These are phyloP conservation scores for Stellera chamaejasme DNA, from an alignment of 345 rosid species.

Conservation along the genomic window DNA sequence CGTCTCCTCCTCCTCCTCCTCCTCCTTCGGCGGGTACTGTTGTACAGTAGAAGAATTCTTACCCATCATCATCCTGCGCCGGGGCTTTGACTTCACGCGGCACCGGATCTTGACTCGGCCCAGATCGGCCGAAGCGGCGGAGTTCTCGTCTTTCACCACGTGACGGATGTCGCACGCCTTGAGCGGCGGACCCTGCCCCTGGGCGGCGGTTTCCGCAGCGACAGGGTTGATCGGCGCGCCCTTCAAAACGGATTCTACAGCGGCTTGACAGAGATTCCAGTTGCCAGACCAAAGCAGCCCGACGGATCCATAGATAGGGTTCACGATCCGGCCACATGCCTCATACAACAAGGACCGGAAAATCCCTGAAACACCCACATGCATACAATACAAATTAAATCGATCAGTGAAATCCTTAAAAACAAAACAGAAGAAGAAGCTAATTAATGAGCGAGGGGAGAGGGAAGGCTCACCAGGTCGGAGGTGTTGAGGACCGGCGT, in stretches of 20 bases:
- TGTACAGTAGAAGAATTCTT: too few species aligned
- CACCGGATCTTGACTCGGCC: constrained; percentile 35
- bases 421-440: neutral
- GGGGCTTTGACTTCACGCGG: constrained; percentile 33
- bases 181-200: constrained; percentile 58
- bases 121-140: constrained; percentile 29
- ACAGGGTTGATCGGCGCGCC: constrained; percentile 78
- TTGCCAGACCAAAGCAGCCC: constrained; percentile 89
- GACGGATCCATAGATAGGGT: constrained; percentile 94
- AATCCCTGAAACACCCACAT: constrained; percentile 37
- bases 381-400: neutral
- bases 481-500: constrained; percentile 89
- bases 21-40: too few species aligned
- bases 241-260: constrained; percentile 85
- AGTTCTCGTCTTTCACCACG: constrained; percentile 68
- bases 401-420: neutral
- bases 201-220: constrained; percentile 52
- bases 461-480: constrained; percentile 63
- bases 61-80: constrained; percentile 1
- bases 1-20: constrained; percentile 15
- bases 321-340: constrained; percentile 95
- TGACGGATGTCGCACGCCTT: constrained; percentile 83
- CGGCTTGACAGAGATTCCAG: constrained; percentile 95
- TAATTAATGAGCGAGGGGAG: neutral
- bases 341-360: constrained; percentile 92